Evolutionary conservation across 2,329 filamentous ascomycete genomes (phyloP).

Genomic region (Colletotrichum tanaceti): DNA sequence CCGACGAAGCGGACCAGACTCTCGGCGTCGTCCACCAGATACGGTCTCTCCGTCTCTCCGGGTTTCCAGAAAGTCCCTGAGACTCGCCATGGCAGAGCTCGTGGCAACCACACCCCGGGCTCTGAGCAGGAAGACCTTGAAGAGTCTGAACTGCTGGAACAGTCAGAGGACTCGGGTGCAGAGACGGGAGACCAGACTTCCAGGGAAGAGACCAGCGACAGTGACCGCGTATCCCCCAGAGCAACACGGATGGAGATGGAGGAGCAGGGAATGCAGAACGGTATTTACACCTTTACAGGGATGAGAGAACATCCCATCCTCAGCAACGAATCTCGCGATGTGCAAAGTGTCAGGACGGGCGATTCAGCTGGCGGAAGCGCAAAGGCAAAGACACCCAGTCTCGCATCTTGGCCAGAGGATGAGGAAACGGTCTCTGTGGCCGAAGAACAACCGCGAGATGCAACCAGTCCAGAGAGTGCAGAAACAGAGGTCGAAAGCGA

Average conservation of each 20-base stretch:
- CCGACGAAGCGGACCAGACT: slow-evolving; percentile 1
- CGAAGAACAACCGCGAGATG: not conserved
- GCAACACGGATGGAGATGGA: not conserved
- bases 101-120: not conserved
- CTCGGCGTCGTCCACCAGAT: not conserved
- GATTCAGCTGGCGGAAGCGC: not conserved
- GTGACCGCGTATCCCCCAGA: not conserved
- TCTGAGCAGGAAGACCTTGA: not conserved
- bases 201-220: not conserved
- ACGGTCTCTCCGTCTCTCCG: not conserved
- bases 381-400: not conserved
- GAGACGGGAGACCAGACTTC: not conserved
- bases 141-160: not conserved
- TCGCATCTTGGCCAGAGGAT: not conserved
- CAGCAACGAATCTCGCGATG: not conserved
- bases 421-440: not conserved
- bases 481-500: not conserved
- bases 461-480: too few relatives aligned
- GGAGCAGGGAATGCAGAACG: not conserved
- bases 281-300: not conserved
- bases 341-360: not conserved
- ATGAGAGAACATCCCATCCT: not conserved
- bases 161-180: not conserved
- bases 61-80: rapidly evolving
- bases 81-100: not conserved